Conservation (phyloP, 2,329 filamentous ascomycete genomes). For the Aspergillus spinulosporus region DNA sequence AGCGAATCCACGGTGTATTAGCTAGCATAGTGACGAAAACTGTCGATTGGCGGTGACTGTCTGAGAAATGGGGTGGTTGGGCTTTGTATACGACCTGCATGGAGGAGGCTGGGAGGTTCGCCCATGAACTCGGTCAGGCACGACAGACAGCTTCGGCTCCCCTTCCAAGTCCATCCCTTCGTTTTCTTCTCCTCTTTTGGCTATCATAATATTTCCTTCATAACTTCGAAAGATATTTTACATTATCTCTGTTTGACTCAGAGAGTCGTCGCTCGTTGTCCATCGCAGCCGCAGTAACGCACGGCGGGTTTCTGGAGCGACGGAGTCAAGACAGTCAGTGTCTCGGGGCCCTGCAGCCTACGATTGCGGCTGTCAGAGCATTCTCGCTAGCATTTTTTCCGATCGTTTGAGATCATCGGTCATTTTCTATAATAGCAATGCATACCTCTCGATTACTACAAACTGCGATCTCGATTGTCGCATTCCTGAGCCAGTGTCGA, state of each 20-base stretch:
- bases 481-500: conserved; percentile 27
- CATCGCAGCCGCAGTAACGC: conserved; percentile 1
- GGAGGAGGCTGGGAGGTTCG: conserved; percentile 33
- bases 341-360: conserved; percentile 10
- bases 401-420: conserved; percentile 5
- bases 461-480: conserved; percentile 29
- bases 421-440: conserved; percentile 28
- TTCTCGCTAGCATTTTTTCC: conserved; percentile 6
- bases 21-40: not conserved
- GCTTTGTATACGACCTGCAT: conserved; percentile 22
- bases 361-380: conserved; percentile 10
- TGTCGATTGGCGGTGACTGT: conserved; percentile 18
- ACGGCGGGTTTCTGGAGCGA: conserved; percentile 3
- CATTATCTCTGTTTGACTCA: conserved; percentile 20
- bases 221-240: conserved; percentile 7
- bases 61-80: conserved; percentile 40
- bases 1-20: conserved; percentile 4
- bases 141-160: conserved; percentile 3
- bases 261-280: conserved; percentile 5
- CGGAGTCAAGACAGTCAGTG: not conserved
- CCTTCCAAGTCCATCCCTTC: conserved; percentile 18
- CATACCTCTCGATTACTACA: conserved; percentile 29
- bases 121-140: not conserved
- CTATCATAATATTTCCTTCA: conserved; percentile 12
- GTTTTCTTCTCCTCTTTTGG: conserved; percentile 18